These are phyloP conservation scores for Microdochium trichocladiopsis DNA, from an alignment of 2,329 filamentous ascomycete genomes.

Conservation along the genomic window DNA sequence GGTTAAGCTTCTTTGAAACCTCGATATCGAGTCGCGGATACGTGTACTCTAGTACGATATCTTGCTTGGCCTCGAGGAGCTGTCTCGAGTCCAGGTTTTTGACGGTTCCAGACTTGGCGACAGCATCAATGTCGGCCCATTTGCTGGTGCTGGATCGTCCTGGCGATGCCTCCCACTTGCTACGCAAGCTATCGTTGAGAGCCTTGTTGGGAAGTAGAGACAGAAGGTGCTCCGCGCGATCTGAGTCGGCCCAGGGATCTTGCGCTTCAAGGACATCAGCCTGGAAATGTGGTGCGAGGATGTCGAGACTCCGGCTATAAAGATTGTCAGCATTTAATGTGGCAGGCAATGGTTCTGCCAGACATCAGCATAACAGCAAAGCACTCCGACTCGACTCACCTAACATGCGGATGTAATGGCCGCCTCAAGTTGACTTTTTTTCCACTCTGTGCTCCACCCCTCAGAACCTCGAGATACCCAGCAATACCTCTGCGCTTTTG, in stretches of 20 bases:
- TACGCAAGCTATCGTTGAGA: constrained; percentile 71
- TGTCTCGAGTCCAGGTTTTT: constrained; percentile 65
- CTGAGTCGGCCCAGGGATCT: constrained; percentile 71
- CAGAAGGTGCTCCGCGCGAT: constrained; percentile 71
- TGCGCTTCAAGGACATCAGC: constrained; percentile 75
- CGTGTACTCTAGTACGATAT: constrained; percentile 94
- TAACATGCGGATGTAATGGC: constrained; percentile 83
- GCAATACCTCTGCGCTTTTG: constrained; percentile 78
- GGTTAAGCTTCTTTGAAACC: constrained; percentile 95
- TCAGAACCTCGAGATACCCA: constrained; percentile 84
- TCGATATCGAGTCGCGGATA: constrained; percentile 96
- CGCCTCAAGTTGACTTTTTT: constrained; percentile 81
- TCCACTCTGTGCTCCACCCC: constrained; percentile 75
- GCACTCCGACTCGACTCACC: constrained; percentile 38
- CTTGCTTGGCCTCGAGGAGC: constrained; percentile 85
- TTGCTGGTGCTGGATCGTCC: constrained; percentile 71
- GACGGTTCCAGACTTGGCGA: constrained; percentile 71
- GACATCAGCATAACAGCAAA: too few species aligned
- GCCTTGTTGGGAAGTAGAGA: constrained; percentile 75
- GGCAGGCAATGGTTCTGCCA: too few species aligned
- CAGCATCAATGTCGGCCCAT: constrained; percentile 87
- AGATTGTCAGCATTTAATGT: constrained; percentile 1
- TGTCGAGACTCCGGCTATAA: constrained; percentile 69
- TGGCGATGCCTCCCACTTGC: constrained; percentile 86
- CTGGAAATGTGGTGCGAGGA: constrained; percentile 79